Evolutionary conservation across 106 monocot species (phyloP).

Genomic region (Acorus gramineus): DNA sequence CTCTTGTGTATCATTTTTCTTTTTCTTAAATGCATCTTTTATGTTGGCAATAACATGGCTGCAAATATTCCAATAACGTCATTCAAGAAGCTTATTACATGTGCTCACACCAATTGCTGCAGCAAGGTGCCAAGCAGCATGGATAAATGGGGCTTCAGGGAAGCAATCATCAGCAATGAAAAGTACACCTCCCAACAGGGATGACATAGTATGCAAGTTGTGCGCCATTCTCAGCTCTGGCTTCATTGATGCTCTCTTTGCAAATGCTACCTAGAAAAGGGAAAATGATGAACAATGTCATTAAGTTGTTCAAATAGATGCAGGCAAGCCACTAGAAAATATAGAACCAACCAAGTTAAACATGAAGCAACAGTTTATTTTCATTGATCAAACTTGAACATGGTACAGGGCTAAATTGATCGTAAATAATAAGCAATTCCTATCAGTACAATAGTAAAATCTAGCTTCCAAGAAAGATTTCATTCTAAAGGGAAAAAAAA

Average conservation of each 20-base stretch:
- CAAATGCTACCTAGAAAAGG: slow-evolving; percentile 66
- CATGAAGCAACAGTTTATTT: too few species aligned
- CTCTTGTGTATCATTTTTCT: too few species aligned
- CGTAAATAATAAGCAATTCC: too few species aligned
- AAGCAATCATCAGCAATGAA: slow-evolving; percentile 81
- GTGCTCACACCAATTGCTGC: slow-evolving; percentile 72
- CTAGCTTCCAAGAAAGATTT: too few species aligned
- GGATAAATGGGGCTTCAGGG: slow-evolving; percentile 70
- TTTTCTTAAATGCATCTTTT: too few species aligned
- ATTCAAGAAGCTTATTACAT: slow-evolving; percentile 91
- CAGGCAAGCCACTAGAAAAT: too few species aligned
- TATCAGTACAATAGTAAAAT: too few species aligned
- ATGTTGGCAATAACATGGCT: too few species aligned
- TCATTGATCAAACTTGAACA: too few species aligned
- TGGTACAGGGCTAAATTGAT: too few species aligned
- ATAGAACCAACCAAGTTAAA: too few species aligned
- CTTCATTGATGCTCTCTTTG: slow-evolving; percentile 44
- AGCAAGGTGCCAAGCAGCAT: slow-evolving; percentile 94
- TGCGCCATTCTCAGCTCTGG: slow-evolving; percentile 77
- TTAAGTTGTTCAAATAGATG: background rate
- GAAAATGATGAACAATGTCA: slow-evolving; percentile 1
- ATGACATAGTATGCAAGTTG: slow-evolving; percentile 61
- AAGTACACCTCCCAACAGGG: slow-evolving; percentile 65
- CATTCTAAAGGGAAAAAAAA: too few species aligned
- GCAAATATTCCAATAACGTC: background rate